A percentile compares a stretch with the other conserved stretches of the same genome.
These are phyloP conservation scores for Colletotrichum sp. DNA, from an alignment of 2,329 filamentous ascomycete species.

Conservation along the genomic window DNA sequence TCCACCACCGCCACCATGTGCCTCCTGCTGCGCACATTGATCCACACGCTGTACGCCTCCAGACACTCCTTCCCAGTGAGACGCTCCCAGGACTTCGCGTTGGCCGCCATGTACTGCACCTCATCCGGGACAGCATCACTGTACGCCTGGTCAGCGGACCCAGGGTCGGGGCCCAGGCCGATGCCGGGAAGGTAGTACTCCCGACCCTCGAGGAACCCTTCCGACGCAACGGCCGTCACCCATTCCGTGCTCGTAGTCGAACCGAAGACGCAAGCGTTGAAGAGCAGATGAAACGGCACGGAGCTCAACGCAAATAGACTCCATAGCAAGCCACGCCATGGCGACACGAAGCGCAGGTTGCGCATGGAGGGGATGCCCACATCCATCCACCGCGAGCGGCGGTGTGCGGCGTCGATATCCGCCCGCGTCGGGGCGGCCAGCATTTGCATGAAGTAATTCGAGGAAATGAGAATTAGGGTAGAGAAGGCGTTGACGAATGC, in stretches of 20 bases:
- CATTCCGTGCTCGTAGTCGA: constrained; percentile 1
- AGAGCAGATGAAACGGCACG: constrained; percentile 31
- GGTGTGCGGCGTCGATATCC: constrained; percentile 47
- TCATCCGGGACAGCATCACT: neutral
- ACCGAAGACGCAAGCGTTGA: constrained; percentile 22
- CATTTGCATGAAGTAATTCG: constrained; percentile 25
- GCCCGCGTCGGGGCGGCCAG: constrained; percentile 12
- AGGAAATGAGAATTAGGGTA: neutral
- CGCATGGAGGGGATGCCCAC: constrained; percentile 48
- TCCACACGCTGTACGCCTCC: neutral
- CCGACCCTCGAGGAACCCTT: constrained; percentile 13
- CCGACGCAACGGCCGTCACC: neutral
- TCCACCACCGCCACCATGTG: neutral
- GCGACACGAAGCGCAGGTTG: constrained; percentile 32
- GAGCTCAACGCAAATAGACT: constrained; percentile 26
- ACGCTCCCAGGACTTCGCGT: neutral
- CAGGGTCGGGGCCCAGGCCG: neutral
- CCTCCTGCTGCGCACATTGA: neutral
- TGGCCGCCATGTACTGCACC: neutral
- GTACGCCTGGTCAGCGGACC: neutral
- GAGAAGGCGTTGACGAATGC: constrained; percentile 47
- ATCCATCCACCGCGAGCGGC: constrained; percentile 41
- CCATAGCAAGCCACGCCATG: constrained; percentile 24
- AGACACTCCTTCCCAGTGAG: neutral
- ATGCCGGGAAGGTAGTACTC: constrained; percentile 14